Evolutionary conservation across 2,329 filamentous ascomycete species (phyloP).

Genomic region (Fusarium begoniae): DNA sequence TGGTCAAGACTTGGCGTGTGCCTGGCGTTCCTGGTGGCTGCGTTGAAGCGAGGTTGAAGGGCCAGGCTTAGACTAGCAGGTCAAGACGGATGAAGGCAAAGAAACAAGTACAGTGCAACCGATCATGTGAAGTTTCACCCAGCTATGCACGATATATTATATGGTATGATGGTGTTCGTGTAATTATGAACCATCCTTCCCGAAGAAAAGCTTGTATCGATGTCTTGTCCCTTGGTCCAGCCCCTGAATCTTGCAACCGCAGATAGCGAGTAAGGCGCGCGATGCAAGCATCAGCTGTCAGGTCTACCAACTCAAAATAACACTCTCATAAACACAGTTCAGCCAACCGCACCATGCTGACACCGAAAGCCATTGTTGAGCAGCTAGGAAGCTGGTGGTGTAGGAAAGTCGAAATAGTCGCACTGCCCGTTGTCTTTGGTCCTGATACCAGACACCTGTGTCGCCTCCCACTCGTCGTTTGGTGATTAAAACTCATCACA

Average conservation of each 20-base stretch:
- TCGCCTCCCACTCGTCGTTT: background rate
- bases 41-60: constrained; percentile 37
- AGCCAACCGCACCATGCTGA: background rate
- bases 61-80: background rate
- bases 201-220: background rate
- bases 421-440: background rate
- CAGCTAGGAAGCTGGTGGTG: background rate
- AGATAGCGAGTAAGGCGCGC: background rate
- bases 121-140: too few relatives aligned
- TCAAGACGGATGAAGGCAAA: background rate
- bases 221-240: background rate
- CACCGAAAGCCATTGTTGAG: background rate
- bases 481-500: background rate
- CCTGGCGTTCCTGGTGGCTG: constrained; percentile 40
- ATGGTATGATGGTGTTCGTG: background rate
- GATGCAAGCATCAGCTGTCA: background rate
- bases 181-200: too few relatives aligned
- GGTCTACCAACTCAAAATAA: background rate
- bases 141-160: too few relatives aligned
- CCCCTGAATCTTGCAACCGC: background rate
- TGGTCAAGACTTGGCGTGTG: constrained; percentile 41
- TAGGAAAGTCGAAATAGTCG: background rate
- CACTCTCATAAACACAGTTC: background rate
- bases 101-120: background rate
- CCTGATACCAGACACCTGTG: background rate